phyloP scores from a whole-genome alignment of 495 filamentous ascomycete species.

The Stereocaulon alpinum region DNA sequence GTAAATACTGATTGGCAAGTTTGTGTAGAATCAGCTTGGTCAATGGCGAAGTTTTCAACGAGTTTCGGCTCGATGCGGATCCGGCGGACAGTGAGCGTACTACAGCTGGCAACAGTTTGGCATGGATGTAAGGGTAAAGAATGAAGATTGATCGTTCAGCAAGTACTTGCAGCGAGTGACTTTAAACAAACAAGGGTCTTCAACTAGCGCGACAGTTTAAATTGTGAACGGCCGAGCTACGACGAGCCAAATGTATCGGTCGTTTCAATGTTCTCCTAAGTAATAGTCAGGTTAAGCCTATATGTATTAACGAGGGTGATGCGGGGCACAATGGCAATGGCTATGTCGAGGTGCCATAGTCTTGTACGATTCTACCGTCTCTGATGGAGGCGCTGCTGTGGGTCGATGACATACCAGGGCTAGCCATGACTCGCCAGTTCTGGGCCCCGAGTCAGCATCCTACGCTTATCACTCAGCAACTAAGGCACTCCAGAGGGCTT shows the following conservation, averaged over 20 bases:
- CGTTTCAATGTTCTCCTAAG: neutral
- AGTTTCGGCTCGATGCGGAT: neutral
- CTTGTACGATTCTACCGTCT: no score
- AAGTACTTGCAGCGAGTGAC: neutral
- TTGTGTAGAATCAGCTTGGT: no score
- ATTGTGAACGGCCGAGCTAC: neutral
- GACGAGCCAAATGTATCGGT: neutral
- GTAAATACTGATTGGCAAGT: neutral
- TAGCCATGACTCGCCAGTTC: neutral
- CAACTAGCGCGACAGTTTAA: neutral
- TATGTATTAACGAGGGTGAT: neutral
- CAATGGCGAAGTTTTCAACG: neutral
- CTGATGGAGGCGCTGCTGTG: neutral
- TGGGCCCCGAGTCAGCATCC: constrained; percentile 3
- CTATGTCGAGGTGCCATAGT: no score
- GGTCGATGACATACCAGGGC: neutral
- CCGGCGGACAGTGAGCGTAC: neutral
- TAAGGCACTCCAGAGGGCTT: neutral
- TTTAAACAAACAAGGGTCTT: neutral
- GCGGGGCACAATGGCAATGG: neutral
- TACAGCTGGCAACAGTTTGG: neutral
- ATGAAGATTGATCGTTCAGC: neutral
- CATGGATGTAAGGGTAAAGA: neutral
- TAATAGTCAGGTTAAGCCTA: neutral
- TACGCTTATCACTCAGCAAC: constrained; percentile 1